A percentile compares a stretch with the other conserved stretches of the same genome.
phyloP scores from a whole-genome alignment of 352 stramenopile genomes.

The Plasmopara muralis region DNA sequence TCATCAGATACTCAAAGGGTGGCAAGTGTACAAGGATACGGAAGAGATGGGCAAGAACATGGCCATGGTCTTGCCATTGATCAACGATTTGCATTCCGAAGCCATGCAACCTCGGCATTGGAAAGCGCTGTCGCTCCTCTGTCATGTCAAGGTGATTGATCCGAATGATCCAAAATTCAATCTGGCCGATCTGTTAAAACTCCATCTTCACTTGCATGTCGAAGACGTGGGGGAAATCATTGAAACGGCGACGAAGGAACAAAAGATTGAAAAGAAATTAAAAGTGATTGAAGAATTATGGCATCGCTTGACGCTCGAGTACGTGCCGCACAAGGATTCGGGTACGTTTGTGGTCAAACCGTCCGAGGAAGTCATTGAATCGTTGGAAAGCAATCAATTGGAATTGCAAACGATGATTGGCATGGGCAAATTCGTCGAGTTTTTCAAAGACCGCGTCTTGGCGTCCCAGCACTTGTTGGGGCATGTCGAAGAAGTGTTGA shows the following conservation, averaged over 20 bases:
- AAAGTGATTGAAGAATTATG: conserved; percentile 86
- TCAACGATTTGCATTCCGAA: conserved; percentile 93
- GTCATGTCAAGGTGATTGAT: conserved; percentile 83
- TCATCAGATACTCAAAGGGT: conserved; percentile 81
- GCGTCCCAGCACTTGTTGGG: conserved; percentile 74
- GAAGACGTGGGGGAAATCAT: conserved; percentile 85
- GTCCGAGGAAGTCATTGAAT: conserved; percentile 82
- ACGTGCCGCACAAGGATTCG: conserved; percentile 83
- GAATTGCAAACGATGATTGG: conserved; percentile 86
- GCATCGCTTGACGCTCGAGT: conserved; percentile 76
- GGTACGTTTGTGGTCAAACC: conserved; percentile 82
- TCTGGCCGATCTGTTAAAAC: conserved; percentile 78
- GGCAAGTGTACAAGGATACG: conserved; percentile 85
- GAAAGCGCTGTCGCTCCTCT: conserved; percentile 80
- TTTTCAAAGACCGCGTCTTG: conserved; percentile 83
- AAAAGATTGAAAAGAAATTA: conserved; percentile 88
- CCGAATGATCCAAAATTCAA: conserved; percentile 78
- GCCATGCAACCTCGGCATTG: conserved; percentile 93
- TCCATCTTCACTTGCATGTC: conserved; percentile 75
- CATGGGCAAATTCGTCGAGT: conserved; percentile 89
- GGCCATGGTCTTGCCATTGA: conserved; percentile 78
- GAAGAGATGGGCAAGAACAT: conserved; percentile 87
- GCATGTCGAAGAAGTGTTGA: conserved; percentile 82
- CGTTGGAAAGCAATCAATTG: conserved; percentile 79
- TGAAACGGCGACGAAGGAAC: conserved; percentile 84